Evolutionary conservation across 208 protist genomes (phyloP).

Genomic region (Leishmania lainsoni): DNA sequence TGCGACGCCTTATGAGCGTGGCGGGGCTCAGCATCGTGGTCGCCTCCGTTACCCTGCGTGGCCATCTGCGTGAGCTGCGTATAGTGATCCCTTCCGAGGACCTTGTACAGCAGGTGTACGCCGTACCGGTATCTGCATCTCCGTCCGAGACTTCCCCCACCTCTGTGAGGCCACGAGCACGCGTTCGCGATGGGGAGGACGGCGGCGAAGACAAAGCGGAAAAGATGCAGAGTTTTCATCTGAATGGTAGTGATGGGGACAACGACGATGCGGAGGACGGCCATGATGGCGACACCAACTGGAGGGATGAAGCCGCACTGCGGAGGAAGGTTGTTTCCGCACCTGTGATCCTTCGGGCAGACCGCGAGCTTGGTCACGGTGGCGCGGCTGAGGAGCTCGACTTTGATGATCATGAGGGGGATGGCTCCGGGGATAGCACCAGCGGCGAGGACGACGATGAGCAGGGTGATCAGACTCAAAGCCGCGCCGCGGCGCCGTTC

Average conservation of each 20-base stretch:
- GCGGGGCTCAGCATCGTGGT: slow-evolving; percentile 54
- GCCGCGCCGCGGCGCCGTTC: neutral
- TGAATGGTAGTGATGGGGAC: neutral
- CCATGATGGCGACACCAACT: neutral
- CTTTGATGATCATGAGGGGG: slow-evolving; percentile 4
- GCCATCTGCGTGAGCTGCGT: slow-evolving; percentile 27
- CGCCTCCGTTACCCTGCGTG: slow-evolving; percentile 34
- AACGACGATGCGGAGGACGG: neutral
- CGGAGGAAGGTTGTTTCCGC: neutral
- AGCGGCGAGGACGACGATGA: slow-evolving; percentile 12
- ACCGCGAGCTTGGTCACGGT: neutral
- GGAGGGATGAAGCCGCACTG: neutral
- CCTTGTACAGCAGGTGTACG: slow-evolving; percentile 4
- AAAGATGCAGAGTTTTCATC: neutral
- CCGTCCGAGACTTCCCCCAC: neutral
- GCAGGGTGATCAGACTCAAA: slow-evolving; percentile 10
- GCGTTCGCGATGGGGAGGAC: neutral
- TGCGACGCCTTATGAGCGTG: slow-evolving; percentile 39
- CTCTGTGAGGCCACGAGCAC: neutral
- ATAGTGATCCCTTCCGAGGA: slow-evolving; percentile 59
- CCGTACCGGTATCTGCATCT: neutral
- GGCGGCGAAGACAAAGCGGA: neutral
- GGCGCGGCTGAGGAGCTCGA: slow-evolving; percentile 5
- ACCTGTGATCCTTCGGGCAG: slow-evolving; percentile 2
- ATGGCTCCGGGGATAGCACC: neutral